Percentiles rank a stretch among this genome's conserved stretches.
phyloP scores from a whole-genome alignment of 257 asterid species.

The Nicotiana noctiflora region DNA sequence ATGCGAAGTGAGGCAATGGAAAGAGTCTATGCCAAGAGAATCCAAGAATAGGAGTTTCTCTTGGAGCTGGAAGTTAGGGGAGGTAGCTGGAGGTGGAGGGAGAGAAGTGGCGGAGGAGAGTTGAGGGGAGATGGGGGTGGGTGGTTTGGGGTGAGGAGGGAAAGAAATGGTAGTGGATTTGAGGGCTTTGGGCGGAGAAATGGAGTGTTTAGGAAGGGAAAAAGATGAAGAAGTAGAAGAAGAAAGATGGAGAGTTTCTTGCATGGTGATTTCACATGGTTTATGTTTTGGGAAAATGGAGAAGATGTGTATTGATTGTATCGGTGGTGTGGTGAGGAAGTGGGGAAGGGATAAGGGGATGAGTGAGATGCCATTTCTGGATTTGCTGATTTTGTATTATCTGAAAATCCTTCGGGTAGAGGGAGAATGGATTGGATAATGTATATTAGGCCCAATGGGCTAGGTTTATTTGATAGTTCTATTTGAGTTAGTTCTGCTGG shows the following conservation, averaged over 20 bases:
- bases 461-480: background rate
- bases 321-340: background rate
- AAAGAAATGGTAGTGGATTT: slow-evolving; percentile 6
- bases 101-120: slow-evolving; percentile 8
- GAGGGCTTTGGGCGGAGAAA: slow-evolving; percentile 16
- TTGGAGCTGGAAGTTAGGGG: slow-evolving; percentile 30
- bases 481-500: background rate
- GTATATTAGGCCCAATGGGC: background rate
- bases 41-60: slow-evolving; percentile 70
- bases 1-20: slow-evolving; percentile 48
- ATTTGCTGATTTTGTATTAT: background rate
- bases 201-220: slow-evolving; percentile 17
- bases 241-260: slow-evolving; percentile 30
- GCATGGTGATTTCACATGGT: slow-evolving; percentile 17
- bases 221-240: slow-evolving; percentile 20
- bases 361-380: background rate
- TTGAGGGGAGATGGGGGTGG: slow-evolving; percentile 16
- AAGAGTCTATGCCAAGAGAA: slow-evolving; percentile 72
- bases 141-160: slow-evolving; percentile 27
- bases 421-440: background rate
- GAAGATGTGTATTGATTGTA: background rate
- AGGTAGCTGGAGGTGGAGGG: slow-evolving; percentile 18
- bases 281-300: background rate
- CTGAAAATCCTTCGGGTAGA: background rate
- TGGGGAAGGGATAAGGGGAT: slow-evolving; percentile 13